Base-by-base conservation (phyloP, 2,329 filamentous ascomycete species). In the Colletotrichum scovillei region DNA sequence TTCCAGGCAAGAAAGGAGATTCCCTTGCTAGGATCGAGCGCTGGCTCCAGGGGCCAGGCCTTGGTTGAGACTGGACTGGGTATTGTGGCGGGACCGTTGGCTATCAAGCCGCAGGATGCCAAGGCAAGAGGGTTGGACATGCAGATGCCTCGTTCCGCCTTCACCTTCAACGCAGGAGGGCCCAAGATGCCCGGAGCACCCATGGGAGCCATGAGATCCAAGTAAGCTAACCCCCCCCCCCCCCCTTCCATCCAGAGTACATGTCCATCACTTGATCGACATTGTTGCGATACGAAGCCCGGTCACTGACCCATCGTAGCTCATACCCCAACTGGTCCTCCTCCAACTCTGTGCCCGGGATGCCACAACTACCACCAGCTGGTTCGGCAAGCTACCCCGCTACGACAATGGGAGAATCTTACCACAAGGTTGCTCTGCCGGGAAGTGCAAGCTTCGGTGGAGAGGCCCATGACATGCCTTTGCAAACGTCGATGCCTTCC, bases 1-100 rank as follows among this genome's bases (percentile, higher is more conserved):
- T 98, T 98, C 82, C 95, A 97, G 82, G 93, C 95, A 11, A 90
- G 96, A 65, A 98, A 98, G 82, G 96, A 98, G 81, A 93, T 98
- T 74, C 95, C 96, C 2, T 88, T 98, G 59, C 89, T 95, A 67
- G 94, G 94, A 22, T 91, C 89, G 19, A 94, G 93, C 76, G 92
- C 92, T 26, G 92, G 92, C 30, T 94, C 94, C 32, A 89, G 93
- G n/a, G 91, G 95, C 53, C 95, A 97, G 80, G 92, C 91, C 46
- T 84, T 92, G 59, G 89, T 91, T n/a, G 89, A 91, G 79, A 91
- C 88, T 0, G 89, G 89, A 3, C 78, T 91, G 38, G 89, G 89
- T 7, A 89, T 91, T 72, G 89, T 91, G 57, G 89, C 89, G 5
- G 89, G 89, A 7, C 86, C 89, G 11, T 78, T 91, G 55, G 83